phyloP scores from a whole-genome alignment of 2,329 filamentous ascomycete genomes.

The Chalara sp. region DNA sequence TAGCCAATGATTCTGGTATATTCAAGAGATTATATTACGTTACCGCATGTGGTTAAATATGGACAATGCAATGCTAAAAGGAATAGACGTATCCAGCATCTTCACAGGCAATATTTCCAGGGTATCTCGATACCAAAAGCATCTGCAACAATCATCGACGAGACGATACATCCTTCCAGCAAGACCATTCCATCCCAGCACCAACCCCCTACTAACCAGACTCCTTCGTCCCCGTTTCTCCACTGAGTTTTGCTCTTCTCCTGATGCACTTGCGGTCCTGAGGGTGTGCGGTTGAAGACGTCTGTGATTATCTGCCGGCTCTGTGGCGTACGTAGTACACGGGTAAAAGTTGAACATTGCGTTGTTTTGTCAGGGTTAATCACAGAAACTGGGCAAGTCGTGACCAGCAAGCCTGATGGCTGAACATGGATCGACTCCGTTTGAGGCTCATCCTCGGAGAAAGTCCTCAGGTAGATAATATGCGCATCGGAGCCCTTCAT shows the following conservation, averaged over 20 bases:
- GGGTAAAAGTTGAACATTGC: constrained; percentile 42
- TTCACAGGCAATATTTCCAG: constrained; percentile 17
- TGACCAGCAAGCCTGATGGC: constrained; percentile 43
- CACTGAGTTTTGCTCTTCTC: constrained; percentile 29
- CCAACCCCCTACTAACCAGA: constrained; percentile 53
- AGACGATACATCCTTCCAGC: constrained; percentile 53
- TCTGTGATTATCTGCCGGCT: constrained; percentile 41
- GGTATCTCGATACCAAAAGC: constrained; percentile 41
- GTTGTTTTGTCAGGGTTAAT: constrained; percentile 25
- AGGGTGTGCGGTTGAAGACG: constrained; percentile 30
- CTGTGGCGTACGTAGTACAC: constrained; percentile 42
- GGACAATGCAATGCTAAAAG: not conserved
- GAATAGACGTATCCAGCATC: not conserved
- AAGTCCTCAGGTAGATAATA: constrained; percentile 12
- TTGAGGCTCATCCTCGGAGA: constrained; percentile 15
- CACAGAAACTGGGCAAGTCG: constrained; percentile 40
- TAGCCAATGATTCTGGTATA: too few relatives aligned
- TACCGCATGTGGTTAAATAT: not conserved
- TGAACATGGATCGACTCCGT: constrained; percentile 45
- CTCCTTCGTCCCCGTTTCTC: constrained; percentile 45
- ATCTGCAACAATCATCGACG: constrained; percentile 48
- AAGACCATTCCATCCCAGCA: constrained; percentile 61
- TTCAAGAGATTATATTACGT: too few relatives aligned
- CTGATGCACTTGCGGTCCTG: constrained; percentile 1
- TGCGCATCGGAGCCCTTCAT: constrained; percentile 11